These are phyloP conservation scores for Meyerozyma smithsonii DNA, from an alignment of 1,139 yeast genomes.

Conservation along the genomic window DNA sequence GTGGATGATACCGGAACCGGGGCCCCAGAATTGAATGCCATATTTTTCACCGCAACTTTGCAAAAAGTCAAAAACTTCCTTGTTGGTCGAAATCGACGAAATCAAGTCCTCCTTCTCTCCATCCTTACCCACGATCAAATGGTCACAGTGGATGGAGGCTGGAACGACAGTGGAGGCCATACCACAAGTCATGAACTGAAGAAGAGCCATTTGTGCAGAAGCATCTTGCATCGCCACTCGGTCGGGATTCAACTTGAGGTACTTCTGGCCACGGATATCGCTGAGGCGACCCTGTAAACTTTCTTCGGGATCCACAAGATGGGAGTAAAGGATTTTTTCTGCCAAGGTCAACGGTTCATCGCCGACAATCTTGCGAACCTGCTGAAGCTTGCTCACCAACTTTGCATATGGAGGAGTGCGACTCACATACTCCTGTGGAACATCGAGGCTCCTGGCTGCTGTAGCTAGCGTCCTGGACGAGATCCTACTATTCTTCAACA, in stretches of 20 bases:
- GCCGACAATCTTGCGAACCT: slow-evolving; percentile 60
- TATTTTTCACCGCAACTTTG: slow-evolving; percentile 87
- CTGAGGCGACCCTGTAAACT: slow-evolving; percentile 48
- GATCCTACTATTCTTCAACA: not conserved
- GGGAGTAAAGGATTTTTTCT: slow-evolving; percentile 90
- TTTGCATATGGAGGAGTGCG: slow-evolving; percentile 87
- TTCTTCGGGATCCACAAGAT: slow-evolving; percentile 81
- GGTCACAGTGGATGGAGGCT: slow-evolving; percentile 95
- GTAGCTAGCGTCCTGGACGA: slow-evolving; percentile 20
- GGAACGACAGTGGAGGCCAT: slow-evolving; percentile 84
- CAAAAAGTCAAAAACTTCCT: slow-evolving; percentile 90
- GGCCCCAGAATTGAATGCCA: slow-evolving; percentile 98
- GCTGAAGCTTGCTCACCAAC: slow-evolving; percentile 55
- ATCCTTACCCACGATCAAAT: slow-evolving; percentile 89
- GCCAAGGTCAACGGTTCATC: slow-evolving; percentile 83
- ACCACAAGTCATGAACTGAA: slow-evolving; percentile 97
- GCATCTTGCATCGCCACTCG: slow-evolving; percentile 99
- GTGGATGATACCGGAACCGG: slow-evolving; percentile 97
- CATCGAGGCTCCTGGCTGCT: slow-evolving; percentile 20
- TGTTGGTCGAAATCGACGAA: slow-evolving; percentile 74
- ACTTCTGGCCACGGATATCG: slow-evolving; percentile 75
- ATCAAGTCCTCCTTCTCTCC: slow-evolving; percentile 81
- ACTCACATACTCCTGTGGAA: slow-evolving; percentile 58
- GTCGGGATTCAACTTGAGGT: slow-evolving; percentile 91
- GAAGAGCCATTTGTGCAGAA: slow-evolving; percentile 94